Conservation (phyloP, 768 basidiomycete species). For the Mycena latifolia region DNA sequence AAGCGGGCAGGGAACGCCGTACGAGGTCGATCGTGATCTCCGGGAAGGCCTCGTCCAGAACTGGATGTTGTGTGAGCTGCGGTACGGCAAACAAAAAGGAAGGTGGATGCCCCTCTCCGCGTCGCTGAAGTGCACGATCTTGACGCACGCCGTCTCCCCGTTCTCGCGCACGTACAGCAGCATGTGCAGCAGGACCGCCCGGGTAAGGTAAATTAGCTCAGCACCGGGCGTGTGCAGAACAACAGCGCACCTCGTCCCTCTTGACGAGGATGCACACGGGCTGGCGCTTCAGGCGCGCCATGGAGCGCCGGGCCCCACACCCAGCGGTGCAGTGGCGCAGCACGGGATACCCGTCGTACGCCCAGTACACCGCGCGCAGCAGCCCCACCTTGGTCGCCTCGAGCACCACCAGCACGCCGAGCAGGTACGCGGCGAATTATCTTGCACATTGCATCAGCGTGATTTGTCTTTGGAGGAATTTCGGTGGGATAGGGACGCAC, state of each 20-base stretch:
- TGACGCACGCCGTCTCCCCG: conserved; percentile 77
- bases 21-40: conserved; percentile 74
- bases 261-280: conserved; percentile 73
- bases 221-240: no score
- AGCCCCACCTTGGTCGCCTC: conserved; percentile 62
- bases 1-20: conserved; percentile 31
- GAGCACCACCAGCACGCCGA: conserved; percentile 62
- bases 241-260: conserved; percentile 68
- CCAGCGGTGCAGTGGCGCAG: conserved; percentile 59
- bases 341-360: conserved; percentile 68
- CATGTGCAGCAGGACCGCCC: conserved; percentile 73
- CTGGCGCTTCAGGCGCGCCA: conserved; percentile 62
- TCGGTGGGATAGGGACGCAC: no score
- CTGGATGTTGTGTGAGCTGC: conserved; percentile 21
- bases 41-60: conserved; percentile 65
- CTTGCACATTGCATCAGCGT: conserved; percentile 34
- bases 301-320: conserved; percentile 59
- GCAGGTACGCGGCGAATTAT: conserved; percentile 74
- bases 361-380: conserved; percentile 69
- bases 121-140: conserved; percentile 76
- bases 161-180: conserved; percentile 75
- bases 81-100: background rate
- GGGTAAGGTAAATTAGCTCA: no score
- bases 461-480: background rate
- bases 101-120: conserved; percentile 60